Evolutionary conservation across 2,329 filamentous ascomycete genomes (phyloP), one percentile per base, ranked within the genome.

Genomic region (Xylaria sp.): DNA sequence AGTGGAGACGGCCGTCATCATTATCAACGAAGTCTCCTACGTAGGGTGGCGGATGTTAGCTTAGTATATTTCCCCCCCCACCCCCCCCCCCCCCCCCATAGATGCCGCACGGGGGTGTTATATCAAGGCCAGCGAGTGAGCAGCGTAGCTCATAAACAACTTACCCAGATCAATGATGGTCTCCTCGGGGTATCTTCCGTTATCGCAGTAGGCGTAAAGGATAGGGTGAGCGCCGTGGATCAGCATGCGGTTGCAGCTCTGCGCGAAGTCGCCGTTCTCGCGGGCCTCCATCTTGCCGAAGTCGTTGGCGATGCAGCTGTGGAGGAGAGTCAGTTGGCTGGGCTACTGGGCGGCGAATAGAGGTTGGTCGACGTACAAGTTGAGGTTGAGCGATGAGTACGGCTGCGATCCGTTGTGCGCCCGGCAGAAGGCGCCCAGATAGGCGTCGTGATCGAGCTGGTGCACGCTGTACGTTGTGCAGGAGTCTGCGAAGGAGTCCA

Each of bases 241-340:
- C 19, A 53, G 9, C 53, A 54, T 58, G n/a, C 48, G 40, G 43
- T 57, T 17, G 47, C 63, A 63, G 47, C 38, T 54, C 25, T 37
- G 21, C 11, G 55, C 40, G 37, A 65, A 65, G 37, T 46, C 17
- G 33, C 59, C 63, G 35, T 60, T 33, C 9, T 38, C 27, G 15
- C 54, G 51, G 33, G 44, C 55, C 13, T 15, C 54, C 49, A 65
- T 51, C n/a, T 19, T 11, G 38, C 62, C 59, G 29, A 35, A 21
- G 52, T 57, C 25, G 55, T 65, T 65, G 46, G 55, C 51, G 51
- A 65, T 63, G 35, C 60, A 65, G 37, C 60, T 63, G 13, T 29
- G 21, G 31, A 17, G 15, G 6, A 37, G 11, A 23, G 49, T 53
- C 33, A 19, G 23, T 13, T 41, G 10, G 4, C 38, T 19, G 3